A percentile compares a stretch with the other conserved stretches of the same genome.
phyloP scores from a whole-genome alignment of 2,329 filamentous ascomycete species.

The Fusarium redolens region DNA sequence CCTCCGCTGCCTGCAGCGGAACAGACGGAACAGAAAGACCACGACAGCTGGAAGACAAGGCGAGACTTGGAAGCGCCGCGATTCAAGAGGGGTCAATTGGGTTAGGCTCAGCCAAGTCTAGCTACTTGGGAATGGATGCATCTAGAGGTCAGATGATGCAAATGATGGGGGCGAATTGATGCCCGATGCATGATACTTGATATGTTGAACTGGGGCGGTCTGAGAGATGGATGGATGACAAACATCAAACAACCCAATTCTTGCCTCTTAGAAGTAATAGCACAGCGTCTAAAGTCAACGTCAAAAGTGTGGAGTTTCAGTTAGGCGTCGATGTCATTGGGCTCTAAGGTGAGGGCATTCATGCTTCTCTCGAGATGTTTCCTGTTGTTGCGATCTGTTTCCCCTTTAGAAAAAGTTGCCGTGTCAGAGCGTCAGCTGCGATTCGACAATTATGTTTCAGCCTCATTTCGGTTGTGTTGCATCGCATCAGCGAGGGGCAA shows the following conservation, averaged over 20 bases:
- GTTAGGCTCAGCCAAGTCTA: background rate
- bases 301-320: slow-evolving; percentile 12
- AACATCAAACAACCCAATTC: slow-evolving; percentile 2
- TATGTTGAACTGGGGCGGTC: slow-evolving; percentile 5
- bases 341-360: slow-evolving; percentile 9
- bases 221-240: background rate
- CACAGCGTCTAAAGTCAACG: background rate
- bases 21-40: slow-evolving; percentile 12
- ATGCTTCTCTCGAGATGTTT: slow-evolving; percentile 5
- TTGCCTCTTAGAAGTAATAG: background rate
- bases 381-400: slow-evolving; percentile 16
- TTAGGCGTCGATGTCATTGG: slow-evolving; percentile 33
- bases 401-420: slow-evolving; percentile 5
- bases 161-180: slow-evolving; percentile 25
- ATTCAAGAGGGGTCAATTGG: background rate
- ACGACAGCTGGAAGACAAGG: background rate
- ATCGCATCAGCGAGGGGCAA: slow-evolving; percentile 40
- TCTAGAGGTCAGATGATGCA: slow-evolving; percentile 6
- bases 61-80: background rate
- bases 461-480: slow-evolving; percentile 39
- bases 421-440: slow-evolving; percentile 10
- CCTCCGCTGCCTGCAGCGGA: slow-evolving; percentile 16
- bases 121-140: slow-evolving; percentile 1
- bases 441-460: slow-evolving; percentile 37
- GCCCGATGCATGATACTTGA: slow-evolving; percentile 21